A percentile compares a stretch with the other conserved stretches of the same genome.
phyloP scores from a whole-genome alignment of 768 basidiomycete species.

The Russula compacta region DNA sequence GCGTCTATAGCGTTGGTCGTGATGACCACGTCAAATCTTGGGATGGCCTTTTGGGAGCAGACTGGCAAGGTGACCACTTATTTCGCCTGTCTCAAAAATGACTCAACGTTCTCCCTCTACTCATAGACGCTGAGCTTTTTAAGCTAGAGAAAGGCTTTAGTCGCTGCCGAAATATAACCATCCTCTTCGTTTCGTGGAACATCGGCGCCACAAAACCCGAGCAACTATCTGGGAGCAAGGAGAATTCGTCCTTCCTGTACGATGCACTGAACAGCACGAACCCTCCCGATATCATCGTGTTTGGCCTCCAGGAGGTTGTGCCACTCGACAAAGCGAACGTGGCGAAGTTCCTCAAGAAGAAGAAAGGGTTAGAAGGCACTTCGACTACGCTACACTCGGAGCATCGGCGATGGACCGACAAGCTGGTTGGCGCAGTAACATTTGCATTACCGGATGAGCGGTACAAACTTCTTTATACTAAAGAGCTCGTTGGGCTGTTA shows the following conservation, averaged over 20 bases:
- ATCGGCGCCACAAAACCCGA: conserved; percentile 83
- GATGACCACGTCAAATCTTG: conserved; percentile 72
- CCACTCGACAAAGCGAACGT: conserved; percentile 95
- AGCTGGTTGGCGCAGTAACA: conserved; percentile 61
- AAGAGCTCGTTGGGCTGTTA: conserved; percentile 87
- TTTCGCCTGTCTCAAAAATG: background rate
- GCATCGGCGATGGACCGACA: conserved; percentile 87
- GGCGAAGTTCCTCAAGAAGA: conserved; percentile 74
- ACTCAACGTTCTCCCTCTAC: background rate
- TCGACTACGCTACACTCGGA: conserved; percentile 80
- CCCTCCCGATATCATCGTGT: conserved; percentile 78
- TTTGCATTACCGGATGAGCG: conserved; percentile 59
- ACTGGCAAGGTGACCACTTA: conserved; percentile 72
- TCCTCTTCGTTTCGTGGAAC: conserved; percentile 89
- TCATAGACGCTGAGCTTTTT: conserved; percentile 61
- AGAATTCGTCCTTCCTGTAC: conserved; percentile 77
- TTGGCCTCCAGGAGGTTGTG: conserved; percentile 95
- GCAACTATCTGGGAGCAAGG: conserved; percentile 49
- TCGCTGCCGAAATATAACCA: conserved; percentile 64
- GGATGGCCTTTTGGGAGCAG: conserved; percentile 80
- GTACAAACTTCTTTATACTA: conserved; percentile 75
- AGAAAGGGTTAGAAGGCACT: conserved; percentile 52
- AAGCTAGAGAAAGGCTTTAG: conserved; percentile 72
- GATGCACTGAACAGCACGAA: conserved; percentile 65
- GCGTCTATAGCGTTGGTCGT: conserved; percentile 65